Conservation (phyloP, 495 filamentous ascomycete genomes). For the Xeromyces bisporus region DNA sequence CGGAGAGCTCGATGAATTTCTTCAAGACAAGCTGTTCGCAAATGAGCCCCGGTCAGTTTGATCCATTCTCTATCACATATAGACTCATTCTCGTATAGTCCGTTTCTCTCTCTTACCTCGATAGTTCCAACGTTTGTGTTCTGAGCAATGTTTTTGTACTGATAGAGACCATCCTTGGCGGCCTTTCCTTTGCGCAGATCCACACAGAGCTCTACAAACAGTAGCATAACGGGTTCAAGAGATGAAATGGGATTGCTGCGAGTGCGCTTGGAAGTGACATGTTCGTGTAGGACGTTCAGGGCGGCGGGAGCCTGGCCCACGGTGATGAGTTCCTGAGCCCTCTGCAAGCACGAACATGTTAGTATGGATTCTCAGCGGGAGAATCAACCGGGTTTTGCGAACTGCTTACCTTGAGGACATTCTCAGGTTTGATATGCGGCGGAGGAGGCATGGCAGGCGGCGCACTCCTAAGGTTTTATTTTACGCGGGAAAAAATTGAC, state of each 20-base stretch:
- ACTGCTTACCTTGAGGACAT: slow-evolving; percentile 70
- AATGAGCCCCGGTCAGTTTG: slow-evolving; percentile 11
- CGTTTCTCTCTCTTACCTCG: slow-evolving; percentile 58
- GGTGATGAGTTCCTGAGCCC: slow-evolving; percentile 94
- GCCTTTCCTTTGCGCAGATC: slow-evolving; percentile 94
- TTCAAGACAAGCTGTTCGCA: slow-evolving; percentile 62
- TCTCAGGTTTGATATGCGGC: slow-evolving; percentile 93
- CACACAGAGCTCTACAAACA: slow-evolving; percentile 90
- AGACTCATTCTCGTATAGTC: too few relatives aligned
- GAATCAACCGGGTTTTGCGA: too few relatives aligned
- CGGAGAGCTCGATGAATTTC: slow-evolving; percentile 92
- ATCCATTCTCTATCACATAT: too few relatives aligned
- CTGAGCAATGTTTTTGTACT: slow-evolving; percentile 98
- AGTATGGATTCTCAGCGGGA: too few relatives aligned
- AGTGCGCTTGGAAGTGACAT: slow-evolving; percentile 94
- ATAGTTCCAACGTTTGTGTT: slow-evolving; percentile 98
- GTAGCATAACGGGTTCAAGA: slow-evolving; percentile 93
- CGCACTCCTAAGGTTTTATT: slow-evolving; percentile 13
- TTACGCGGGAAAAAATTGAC: background rate
- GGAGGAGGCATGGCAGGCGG: slow-evolving; percentile 75
- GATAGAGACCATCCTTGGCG: slow-evolving; percentile 95
- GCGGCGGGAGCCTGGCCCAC: slow-evolving; percentile 87
- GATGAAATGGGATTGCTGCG: slow-evolving; percentile 94
- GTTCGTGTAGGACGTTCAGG: slow-evolving; percentile 89
- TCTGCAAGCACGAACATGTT: slow-evolving; percentile 35